Percentiles rank a stretch among this genome's conserved stretches.
phyloP scores from a whole-genome alignment of 768 basidiomycete species.

The Lentinula sp. region DNA sequence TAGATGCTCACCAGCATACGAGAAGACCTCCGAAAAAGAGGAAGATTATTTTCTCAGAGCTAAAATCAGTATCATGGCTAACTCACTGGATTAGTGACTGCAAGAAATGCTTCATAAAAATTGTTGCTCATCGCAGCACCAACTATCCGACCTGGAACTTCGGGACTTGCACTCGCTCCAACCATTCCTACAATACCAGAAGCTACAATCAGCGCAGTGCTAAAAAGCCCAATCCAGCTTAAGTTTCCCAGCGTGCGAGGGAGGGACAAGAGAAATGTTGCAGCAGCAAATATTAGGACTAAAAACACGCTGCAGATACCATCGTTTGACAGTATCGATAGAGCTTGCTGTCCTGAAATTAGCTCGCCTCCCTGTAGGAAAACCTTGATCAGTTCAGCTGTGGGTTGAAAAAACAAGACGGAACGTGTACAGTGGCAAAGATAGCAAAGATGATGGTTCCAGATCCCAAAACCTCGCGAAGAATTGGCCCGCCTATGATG shows the following conservation, averaged over 20 bases:
- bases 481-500: constrained; percentile 40
- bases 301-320: constrained; percentile 40
- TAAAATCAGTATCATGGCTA: too few species aligned
- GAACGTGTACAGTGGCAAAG: constrained; percentile 28
- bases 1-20: constrained; percentile 36
- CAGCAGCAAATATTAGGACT: constrained; percentile 38
- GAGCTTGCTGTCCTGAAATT: constrained; percentile 46
- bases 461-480: constrained; percentile 34
- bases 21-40: constrained; percentile 29
- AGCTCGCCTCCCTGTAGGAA: constrained; percentile 36
- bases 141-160: constrained; percentile 31
- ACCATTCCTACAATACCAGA: constrained; percentile 45
- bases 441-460: constrained; percentile 50
- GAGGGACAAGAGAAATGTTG: constrained; percentile 34
- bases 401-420: constrained; percentile 8
- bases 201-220: constrained; percentile 33
- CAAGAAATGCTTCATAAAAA: constrained; percentile 45
- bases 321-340: constrained; percentile 40
- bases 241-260: constrained; percentile 42
- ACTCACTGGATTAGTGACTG: constrained; percentile 46
- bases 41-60: too few species aligned
- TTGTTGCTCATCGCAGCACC: constrained; percentile 28
- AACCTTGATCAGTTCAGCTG: neutral
- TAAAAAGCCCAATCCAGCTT: constrained; percentile 40
- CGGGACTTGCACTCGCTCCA: constrained; percentile 40